A percentile compares a stretch with the other conserved stretches of the same genome.
Conservation (phyloP, 2,329 filamentous ascomycete genomes). For the Diplodia sapinea region DNA sequence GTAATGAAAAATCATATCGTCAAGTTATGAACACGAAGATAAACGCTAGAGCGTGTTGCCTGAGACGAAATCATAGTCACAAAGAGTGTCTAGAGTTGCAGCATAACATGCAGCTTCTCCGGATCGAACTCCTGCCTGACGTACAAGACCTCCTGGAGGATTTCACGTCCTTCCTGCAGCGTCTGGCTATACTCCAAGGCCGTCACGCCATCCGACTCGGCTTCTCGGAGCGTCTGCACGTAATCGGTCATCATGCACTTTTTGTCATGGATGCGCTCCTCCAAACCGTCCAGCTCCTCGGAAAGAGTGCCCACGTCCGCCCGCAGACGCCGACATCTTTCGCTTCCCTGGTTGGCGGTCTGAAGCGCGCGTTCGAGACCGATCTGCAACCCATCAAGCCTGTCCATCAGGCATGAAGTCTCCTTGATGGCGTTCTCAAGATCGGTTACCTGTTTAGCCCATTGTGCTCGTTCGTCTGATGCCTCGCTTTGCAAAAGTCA, state of each 20-base stretch:
- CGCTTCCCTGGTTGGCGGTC: background rate
- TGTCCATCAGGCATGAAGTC: background rate
- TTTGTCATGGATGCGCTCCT: conserved; percentile 1
- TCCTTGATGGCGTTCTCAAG: background rate
- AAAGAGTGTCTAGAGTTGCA: background rate
- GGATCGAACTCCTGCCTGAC: conserved; percentile 1
- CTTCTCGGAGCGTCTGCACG: background rate
- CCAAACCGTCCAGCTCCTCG: conserved; percentile 2
- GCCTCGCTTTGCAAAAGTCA: background rate
- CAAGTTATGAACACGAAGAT: background rate
- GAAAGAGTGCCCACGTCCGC: background rate
- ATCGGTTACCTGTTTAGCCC: background rate
- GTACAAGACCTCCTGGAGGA: background rate
- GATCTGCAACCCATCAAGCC: conserved; percentile 3
- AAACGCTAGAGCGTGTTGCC: background rate
- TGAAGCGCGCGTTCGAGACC: background rate
- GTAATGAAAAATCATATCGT: background rate
- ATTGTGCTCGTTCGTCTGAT: conserved; percentile 1
- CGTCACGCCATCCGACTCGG: conserved; percentile 3
- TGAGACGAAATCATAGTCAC: background rate
- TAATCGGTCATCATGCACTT: conserved; percentile 7
- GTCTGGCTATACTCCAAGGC: conserved; percentile 10
- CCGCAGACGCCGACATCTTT: background rate
- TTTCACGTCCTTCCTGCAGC: conserved; percentile 4
- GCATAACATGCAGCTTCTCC: background rate